Evolutionary conservation across 2,329 filamentous ascomycete species (phyloP).

Genomic region (Cytospora leucostoma): DNA sequence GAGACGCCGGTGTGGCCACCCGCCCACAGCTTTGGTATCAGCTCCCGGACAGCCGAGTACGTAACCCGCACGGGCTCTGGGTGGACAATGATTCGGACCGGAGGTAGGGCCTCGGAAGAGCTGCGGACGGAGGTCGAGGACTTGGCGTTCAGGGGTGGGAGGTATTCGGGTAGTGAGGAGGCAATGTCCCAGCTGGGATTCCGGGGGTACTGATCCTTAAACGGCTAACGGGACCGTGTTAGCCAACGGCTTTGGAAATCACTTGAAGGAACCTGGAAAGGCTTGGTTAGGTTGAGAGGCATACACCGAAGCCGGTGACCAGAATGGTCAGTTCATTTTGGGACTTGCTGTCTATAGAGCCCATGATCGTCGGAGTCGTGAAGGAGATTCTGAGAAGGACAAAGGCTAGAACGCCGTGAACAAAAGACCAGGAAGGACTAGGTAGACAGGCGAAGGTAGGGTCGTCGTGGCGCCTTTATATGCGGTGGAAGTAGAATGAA

Average conservation of each 20-base stretch:
- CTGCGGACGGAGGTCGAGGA: conserved; percentile 37
- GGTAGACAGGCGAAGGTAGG: not conserved
- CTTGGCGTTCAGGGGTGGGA: conserved; percentile 55
- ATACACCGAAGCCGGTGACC: conserved; percentile 63
- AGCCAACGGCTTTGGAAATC: conserved; percentile 1
- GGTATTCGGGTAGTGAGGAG: conserved; percentile 62
- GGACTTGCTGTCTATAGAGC: conserved; percentile 32
- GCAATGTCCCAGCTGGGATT: conserved; percentile 86
- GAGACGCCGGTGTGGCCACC: conserved; percentile 37
- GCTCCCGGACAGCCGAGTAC: conserved; percentile 65
- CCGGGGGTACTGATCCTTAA: conserved; percentile 67
- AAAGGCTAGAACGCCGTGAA: not conserved
- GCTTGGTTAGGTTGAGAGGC: conserved; percentile 31
- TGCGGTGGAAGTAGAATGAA: not conserved
- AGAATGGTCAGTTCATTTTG: conserved; percentile 58
- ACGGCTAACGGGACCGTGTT: conserved; percentile 59
- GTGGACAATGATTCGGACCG: conserved; percentile 65
- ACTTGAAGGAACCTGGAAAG: not conserved
- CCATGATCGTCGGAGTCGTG: conserved; percentile 29
- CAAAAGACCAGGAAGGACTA: not conserved
- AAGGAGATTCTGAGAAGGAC: not conserved
- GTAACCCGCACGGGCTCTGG: conserved; percentile 68
- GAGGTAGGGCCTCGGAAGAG: conserved; percentile 39
- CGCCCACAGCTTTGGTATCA: conserved; percentile 66
- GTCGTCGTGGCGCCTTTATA: not conserved